Base-by-base conservation (phyloP, 768 basidiomycete species). In the Rhodotorula diobovata region DNA sequence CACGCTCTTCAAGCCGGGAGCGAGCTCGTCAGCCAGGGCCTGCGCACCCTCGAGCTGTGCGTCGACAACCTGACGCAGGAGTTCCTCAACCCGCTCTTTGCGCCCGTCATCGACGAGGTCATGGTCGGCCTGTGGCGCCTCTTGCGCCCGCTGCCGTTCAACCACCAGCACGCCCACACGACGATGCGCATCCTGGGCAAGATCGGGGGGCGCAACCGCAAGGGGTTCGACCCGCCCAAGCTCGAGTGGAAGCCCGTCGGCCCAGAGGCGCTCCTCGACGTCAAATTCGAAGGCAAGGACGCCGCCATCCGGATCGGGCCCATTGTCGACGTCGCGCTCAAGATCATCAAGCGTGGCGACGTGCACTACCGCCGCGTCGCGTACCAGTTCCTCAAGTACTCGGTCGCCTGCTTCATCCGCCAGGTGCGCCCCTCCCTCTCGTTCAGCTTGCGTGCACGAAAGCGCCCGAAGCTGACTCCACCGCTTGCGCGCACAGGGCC, bases 61-160 rank as follows among this genome's bases (percentile, higher is more conserved):
- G 95, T 98, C 77, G 96, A 99, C 82, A 99, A 98, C 79, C 85
- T 99, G 37, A 96, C 93, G 0, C 92, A 93, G 4, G 96, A 98
- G 81, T 98, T 98, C 83, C 85, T 99, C 39, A 95, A 98, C 77
- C 96, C 96, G 7, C 94, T 93, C 4, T 86, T 98, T 73, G 91
- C 88, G 72, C 91, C 90, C 1, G 93, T 98, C 55, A 84, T 96
- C 54, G 85, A 93, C 58, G 93, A 98, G 72, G 83, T 99, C 67
- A 98, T 93, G 91, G 90, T 90, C 72, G 95, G 93, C 1, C 84
- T 99, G 34, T 92, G 95, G 80, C 88, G 87, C 74, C 89, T 94
- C 77, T 83, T 99, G 59, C 91, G 89, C 77, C 96, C 96, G 0
- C 81, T 92, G 18, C 96, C 96, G 12, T 80, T 81, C 72, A 90